A percentile compares a stretch with the other conserved stretches of the same genome.
phyloP scores from a whole-genome alignment of 2,329 filamentous ascomycete genomes.

The Beauveria brongniartii region DNA sequence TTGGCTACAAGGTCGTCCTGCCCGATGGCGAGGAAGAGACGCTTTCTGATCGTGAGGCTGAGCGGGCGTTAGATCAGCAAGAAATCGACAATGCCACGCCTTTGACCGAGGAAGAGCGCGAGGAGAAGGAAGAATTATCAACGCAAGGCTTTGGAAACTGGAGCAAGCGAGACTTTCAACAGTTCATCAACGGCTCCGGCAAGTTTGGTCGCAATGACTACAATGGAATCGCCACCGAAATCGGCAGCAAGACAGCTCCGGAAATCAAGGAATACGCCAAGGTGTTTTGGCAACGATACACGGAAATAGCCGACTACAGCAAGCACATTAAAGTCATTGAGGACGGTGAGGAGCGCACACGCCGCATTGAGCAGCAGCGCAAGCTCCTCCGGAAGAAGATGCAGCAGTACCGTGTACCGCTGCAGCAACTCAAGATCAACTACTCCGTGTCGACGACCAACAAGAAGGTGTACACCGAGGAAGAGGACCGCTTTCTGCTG shows the following conservation, averaged over 20 bases:
- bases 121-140: slow-evolving; percentile 75
- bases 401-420: slow-evolving; percentile 88
- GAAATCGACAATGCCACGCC: slow-evolving; percentile 89
- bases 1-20: slow-evolving; percentile 89
- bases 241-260: slow-evolving; percentile 78
- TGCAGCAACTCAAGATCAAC: slow-evolving; percentile 97
- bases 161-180: slow-evolving; percentile 97
- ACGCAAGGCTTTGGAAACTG: slow-evolving; percentile 84
- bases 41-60: slow-evolving; percentile 75
- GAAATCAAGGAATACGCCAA: slow-evolving; percentile 90
- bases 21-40: slow-evolving; percentile 82
- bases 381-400: slow-evolving; percentile 95
- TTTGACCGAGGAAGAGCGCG: slow-evolving; percentile 80
- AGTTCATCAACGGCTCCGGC: slow-evolving; percentile 92
- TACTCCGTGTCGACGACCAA: slow-evolving; percentile 98
- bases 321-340: slow-evolving; percentile 89
- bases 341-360: slow-evolving; percentile 81
- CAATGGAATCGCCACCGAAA: slow-evolving; percentile 75
- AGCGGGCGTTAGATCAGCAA: slow-evolving; percentile 78
- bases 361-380: slow-evolving; percentile 84
- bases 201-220: slow-evolving; percentile 86
- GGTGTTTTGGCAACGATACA: slow-evolving; percentile 93
- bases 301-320: slow-evolving; percentile 78
- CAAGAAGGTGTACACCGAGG: slow-evolving; percentile 99
- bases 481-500: slow-evolving; percentile 91